Percentiles rank a stretch among this genome's conserved stretches.
Evolutionary conservation across 2,329 filamentous ascomycete species (phyloP).

Genomic region (Exophiala oligosperma): DNA sequence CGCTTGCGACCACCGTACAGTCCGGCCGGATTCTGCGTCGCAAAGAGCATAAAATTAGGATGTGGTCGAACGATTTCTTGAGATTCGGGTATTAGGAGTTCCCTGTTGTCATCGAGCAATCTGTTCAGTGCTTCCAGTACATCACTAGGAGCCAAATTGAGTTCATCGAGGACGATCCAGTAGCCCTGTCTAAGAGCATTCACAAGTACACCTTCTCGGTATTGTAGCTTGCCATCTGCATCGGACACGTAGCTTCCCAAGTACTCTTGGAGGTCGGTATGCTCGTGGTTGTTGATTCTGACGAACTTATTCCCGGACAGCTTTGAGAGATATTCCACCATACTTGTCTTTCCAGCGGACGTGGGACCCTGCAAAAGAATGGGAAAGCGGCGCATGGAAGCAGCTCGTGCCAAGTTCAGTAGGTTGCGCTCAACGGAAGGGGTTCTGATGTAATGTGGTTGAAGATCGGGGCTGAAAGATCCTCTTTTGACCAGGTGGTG

Average conservation of each 20-base stretch:
- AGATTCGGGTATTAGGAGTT: constrained; percentile 93
- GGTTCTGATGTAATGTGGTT: constrained; percentile 93
- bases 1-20: constrained; percentile 94
- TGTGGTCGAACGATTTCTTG: constrained; percentile 92
- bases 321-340: constrained; percentile 98
- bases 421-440: constrained; percentile 93
- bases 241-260: constrained; percentile 90
- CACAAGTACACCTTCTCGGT: constrained; percentile 91
- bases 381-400: constrained; percentile 87
- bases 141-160: constrained; percentile 95
- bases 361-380: constrained; percentile 96
- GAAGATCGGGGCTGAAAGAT: constrained; percentile 62
- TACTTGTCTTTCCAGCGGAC: constrained; percentile 96
- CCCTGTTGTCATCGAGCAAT: constrained; percentile 91
- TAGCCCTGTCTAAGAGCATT: constrained; percentile 89
- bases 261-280: constrained; percentile 97
- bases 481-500: constrained; percentile 92
- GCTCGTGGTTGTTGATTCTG: constrained; percentile 98
- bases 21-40: constrained; percentile 94
- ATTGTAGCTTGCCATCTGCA: constrained; percentile 77
- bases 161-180: constrained; percentile 97
- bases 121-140: constrained; percentile 95
- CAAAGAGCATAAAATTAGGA: constrained; percentile 95
- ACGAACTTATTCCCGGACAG: constrained; percentile 96
- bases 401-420: constrained; percentile 88